Evolutionary conservation across 1,284 basidiomycete species (phyloP), one percentile per base, ranked within the genome.

Genomic region (Trichosporon coremiiforme): DNA sequence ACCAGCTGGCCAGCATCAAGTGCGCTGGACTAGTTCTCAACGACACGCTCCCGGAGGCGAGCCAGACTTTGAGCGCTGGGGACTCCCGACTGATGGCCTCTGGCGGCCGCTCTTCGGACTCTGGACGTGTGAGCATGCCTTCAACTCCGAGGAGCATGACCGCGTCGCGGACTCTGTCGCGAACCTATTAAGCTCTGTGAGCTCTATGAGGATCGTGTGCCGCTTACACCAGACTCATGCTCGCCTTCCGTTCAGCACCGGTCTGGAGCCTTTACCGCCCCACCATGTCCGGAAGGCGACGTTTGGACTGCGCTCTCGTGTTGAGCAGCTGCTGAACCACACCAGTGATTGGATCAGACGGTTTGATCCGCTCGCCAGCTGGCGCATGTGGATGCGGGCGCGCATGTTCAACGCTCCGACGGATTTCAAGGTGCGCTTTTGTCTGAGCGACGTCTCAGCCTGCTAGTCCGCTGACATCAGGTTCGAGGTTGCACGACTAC

Each of bases 391-490:
- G 53, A 57, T 57, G 53, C 53, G 53, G 8, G 25, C 22, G 3
- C 53, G 53, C 53, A 29, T 57, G 53, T 57, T 57, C 25, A 29
- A 57, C 53, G 53, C 53, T 7, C 22, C 53, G 25, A 57, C 53
- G 2, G 29, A 17, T 8, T 45, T 45, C 41, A 45, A 45, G 41
- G 41, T 45, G 41, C 17, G 17, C 17, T 4, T n/a, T 17, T 6
- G 15, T 45, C 17, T 45, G 17, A 25, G 25, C 25, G 25, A 25
- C 25, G 25, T 25, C 25, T 25, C 6, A 3, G 41, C 12, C 41
- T 45, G 9, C 25, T 25, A 25, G 25, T 25, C 25, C 25, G 17
- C 41, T 45, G 41, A 45, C 41, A n/a, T 45, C 8, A 45, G 41
- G 17, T 45, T 6, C 41, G 41, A 45, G 53, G 53, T 29, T 57